Percentiles rank a stretch among this genome's conserved stretches.
Conservation (phyloP, 108 stramenopile genomes). For the Poteriospumella lacustris region DNA sequence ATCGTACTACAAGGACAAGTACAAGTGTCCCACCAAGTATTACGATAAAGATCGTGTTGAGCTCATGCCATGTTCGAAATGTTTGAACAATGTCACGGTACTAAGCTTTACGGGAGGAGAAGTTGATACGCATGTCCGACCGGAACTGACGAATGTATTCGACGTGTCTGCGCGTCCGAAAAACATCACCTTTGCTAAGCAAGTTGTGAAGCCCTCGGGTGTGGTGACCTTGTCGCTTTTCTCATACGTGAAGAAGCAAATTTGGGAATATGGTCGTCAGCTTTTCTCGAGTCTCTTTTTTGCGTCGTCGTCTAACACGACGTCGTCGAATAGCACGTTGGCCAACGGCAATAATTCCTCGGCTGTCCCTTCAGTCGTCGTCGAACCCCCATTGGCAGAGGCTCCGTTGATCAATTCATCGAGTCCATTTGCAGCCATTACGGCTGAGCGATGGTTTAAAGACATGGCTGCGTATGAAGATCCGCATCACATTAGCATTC, state of each 20-base stretch:
- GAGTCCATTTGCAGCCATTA: neutral
- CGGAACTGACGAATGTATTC: neutral
- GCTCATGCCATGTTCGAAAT: neutral
- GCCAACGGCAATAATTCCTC: no score
- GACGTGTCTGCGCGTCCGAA: conserved; percentile 1
- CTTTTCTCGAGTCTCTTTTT: no score
- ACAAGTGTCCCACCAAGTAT: neutral
- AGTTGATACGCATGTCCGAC: neutral
- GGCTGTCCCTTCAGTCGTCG: no score
- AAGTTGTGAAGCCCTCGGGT: no score
- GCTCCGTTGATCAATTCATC: no score
- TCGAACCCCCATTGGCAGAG: no score
- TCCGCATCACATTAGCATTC: neutral
- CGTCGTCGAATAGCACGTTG: no score
- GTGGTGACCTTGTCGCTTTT: no score
- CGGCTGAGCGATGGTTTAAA: neutral
- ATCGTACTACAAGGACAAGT: neutral
- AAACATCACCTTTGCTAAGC: no score
- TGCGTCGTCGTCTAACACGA: no score
- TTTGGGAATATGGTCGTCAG: no score
- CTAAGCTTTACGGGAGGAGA: conserved; percentile 23
- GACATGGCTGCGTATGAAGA: conserved; percentile 11
- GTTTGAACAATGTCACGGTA: neutral
- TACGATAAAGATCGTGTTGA: neutral
- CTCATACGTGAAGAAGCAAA: no score